A percentile compares a stretch with the other conserved stretches of the same genome.
phyloP scores from a whole-genome alignment of 805 yeast species.

The Ogataea salicorniae region DNA sequence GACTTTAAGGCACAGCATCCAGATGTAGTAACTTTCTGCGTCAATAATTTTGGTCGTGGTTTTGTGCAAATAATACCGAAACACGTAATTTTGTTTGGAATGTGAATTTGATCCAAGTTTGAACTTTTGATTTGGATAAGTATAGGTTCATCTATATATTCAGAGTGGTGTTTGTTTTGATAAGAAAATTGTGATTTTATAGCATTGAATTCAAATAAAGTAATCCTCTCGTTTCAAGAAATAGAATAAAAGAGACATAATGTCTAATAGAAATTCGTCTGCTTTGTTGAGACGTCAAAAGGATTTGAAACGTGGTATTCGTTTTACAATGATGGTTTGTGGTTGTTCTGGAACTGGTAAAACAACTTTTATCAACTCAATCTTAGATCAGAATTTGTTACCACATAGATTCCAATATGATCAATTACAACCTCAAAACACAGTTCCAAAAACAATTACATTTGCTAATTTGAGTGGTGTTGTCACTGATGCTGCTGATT shows the following conservation, averaged over 20 bases:
- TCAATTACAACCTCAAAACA: constrained; percentile 20
- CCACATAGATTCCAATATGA: constrained; percentile 51
- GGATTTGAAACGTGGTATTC: constrained; percentile 67
- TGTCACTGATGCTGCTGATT: constrained; percentile 48
- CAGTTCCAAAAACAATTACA: constrained; percentile 44
- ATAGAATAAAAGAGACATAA: not conserved
- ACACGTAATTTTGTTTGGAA: no score
- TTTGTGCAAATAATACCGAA: no score
- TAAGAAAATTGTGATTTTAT: not conserved
- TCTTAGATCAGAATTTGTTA: constrained; percentile 57
- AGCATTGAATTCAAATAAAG: not conserved
- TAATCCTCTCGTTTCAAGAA: not conserved
- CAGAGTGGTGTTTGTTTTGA: not conserved
- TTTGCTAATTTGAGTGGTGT: constrained; percentile 57
- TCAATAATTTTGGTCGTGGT: no score
- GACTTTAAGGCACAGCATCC: no score
- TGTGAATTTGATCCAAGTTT: no score
- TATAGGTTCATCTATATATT: no score
- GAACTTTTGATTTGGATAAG: no score
- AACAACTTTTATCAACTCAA: constrained; percentile 66
- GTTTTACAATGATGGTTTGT: constrained; percentile 66
- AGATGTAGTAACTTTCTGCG: no score
- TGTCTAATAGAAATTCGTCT: constrained; percentile 23
- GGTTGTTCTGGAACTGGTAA: constrained; percentile 78
- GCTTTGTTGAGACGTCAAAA: constrained; percentile 45